Evolutionary conservation across 176 grass and related monocot genomes (phyloP).

Genomic region (Oryza coarctata): DNA sequence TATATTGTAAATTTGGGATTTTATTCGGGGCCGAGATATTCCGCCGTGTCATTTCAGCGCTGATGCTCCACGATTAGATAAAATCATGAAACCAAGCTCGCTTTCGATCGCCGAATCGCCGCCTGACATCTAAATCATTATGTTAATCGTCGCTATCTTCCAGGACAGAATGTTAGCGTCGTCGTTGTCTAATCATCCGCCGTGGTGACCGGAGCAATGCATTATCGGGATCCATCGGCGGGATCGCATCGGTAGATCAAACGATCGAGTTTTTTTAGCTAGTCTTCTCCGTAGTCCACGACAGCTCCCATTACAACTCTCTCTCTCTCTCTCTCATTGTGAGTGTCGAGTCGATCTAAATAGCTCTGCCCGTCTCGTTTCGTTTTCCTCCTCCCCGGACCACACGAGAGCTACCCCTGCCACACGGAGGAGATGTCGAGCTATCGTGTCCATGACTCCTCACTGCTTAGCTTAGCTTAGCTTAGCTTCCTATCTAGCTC

Average conservation of each 20-base stretch:
- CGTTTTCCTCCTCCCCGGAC: neutral
- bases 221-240: neutral
- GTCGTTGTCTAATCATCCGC: neutral
- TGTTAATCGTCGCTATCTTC: neutral
- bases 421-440: constrained; percentile 12
- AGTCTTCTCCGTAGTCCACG: neutral
- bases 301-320: constrained; percentile 17
- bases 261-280: neutral
- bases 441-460: neutral
- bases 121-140: neutral
- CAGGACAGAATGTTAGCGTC: constrained; percentile 1
- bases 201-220: constrained; percentile 3
- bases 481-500: neutral
- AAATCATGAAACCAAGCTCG: neutral
- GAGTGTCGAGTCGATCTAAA: constrained; percentile 15
- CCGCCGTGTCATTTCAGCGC: neutral
- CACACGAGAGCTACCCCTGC: constrained; percentile 16
- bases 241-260: neutral
- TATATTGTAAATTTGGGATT: constrained; percentile 24
- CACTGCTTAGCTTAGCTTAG: neutral
- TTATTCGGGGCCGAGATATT: constrained; percentile 15
- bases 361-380: neutral
- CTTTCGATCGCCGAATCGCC: neutral
- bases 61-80: neutral
- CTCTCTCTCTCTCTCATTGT: neutral